Conservation (phyloP, 148 eudicot genomes). For the Silene conica region DNA sequence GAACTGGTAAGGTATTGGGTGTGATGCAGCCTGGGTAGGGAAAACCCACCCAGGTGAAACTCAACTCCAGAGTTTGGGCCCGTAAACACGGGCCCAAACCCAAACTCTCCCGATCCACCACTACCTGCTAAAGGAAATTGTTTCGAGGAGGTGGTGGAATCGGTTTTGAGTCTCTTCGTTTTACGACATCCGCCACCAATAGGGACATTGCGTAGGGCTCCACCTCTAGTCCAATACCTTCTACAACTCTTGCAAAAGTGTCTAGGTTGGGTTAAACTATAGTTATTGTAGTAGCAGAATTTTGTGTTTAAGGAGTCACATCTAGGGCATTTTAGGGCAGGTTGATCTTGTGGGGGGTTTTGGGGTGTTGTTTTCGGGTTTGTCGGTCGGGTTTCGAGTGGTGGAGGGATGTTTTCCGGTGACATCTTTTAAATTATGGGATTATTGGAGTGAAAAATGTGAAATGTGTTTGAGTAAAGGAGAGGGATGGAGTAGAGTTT, state of each 20-base stretch:
- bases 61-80: background rate
- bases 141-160: constrained; percentile 15
- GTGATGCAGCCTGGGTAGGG: constrained; percentile 11
- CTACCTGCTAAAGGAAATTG: background rate
- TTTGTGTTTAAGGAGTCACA: constrained; percentile 83
- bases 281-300: constrained; percentile 92
- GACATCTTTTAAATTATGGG: too few species aligned
- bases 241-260: constrained; percentile 87
- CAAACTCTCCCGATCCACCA: background rate
- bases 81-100: background rate
- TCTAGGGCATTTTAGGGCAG: constrained; percentile 54
- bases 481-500: background rate
- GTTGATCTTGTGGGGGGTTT: constrained; percentile 32
- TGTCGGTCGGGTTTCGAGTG: too few species aligned
- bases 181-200: constrained; percentile 81
- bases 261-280: constrained; percentile 75
- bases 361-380: background rate
- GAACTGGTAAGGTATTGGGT: constrained; percentile 18
- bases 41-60: background rate
- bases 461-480: too few species aligned
- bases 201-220: constrained; percentile 86
- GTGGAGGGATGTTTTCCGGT: background rate
- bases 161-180: constrained; percentile 46
- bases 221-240: constrained; percentile 89
- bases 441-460: too few species aligned